phyloP scores from a whole-genome alignment of 495 filamentous ascomycete species.

The Aspergillus olivimuriae region DNA sequence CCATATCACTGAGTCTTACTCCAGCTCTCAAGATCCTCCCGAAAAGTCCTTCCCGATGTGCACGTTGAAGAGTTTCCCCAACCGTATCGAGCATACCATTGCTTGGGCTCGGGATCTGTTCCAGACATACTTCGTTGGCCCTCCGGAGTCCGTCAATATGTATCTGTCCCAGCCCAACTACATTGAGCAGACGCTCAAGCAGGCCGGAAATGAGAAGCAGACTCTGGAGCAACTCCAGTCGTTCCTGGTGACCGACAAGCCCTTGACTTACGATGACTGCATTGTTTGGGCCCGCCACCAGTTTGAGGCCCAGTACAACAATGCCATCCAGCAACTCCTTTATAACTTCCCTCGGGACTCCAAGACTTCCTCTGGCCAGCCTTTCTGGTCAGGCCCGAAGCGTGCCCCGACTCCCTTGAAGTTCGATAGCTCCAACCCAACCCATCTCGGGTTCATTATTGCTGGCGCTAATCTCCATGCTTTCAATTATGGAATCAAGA shows the following conservation, averaged over 20 bases:
- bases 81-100: constrained; percentile 98
- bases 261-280: constrained; percentile 90
- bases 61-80: constrained; percentile 95
- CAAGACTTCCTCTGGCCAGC: constrained; percentile 75
- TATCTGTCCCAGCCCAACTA: constrained; percentile 92
- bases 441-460: constrained; percentile 80
- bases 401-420: constrained; percentile 87
- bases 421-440: constrained; percentile 77
- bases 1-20: constrained; percentile 90
- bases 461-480: constrained; percentile 90
- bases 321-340: constrained; percentile 91
- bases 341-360: constrained; percentile 98
- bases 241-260: constrained; percentile 88
- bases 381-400: constrained; percentile 99
- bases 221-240: constrained; percentile 87
- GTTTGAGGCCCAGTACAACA: constrained; percentile 96
- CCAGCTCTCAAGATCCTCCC: constrained; percentile 95
- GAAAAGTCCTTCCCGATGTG: constrained; percentile 99
- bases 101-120: constrained; percentile 96
- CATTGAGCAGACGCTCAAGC: constrained; percentile 81
- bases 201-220: constrained; percentile 92
- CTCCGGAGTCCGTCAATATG: constrained; percentile 89
- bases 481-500: constrained; percentile 95
- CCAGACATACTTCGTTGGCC: constrained; percentile 86
- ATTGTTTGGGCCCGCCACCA: constrained; percentile 87